Base-by-base conservation (phyloP, 768 basidiomycete species). In the Hortiboletus flavorubellus region DNA sequence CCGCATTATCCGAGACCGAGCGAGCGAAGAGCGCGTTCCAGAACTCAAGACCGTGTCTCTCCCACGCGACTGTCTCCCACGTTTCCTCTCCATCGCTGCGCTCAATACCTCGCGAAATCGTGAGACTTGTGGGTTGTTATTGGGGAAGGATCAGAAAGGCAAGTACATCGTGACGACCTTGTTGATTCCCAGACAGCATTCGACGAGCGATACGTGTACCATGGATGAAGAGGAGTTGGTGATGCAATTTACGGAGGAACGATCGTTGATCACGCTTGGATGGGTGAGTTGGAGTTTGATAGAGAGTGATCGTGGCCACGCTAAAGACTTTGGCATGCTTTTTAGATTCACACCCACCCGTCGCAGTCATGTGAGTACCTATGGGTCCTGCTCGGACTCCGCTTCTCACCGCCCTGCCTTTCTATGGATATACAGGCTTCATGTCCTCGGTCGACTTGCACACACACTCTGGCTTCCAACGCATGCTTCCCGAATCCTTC, bases 371-470 rank as follows among this genome's bases (percentile, higher is more conserved):
- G 92, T 86, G 59, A 55, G 84, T 76, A 8, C 33, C 34, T 21
- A 38, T 33, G 30, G 14, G 39, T 29, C 56, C 37, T 41, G 9
- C 11, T 37, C 18, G 29, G 39, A 26, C 3, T 45, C 16, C n/a
- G 4, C 35, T 48, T 53, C 49, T 55, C 39, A 60, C 12, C 14
- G 1, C n/a, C 23, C 12, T 23, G 23, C 14, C 16, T 12, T n/a
- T 21, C 38, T 44, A 23, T 29, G 38, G n/a, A 37, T 23, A 8
- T n/a, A 40, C 54, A 87, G 85, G 85, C 70, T 97, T 97, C 75
- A 93, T 96, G 89, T 94, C 93, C 7, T 95, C 93, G 8, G 86
- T 95, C 16, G 93, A 96, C 68, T 71, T 97, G 21, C 93, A 97
- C 63, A 95, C 93, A 3, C 93, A 95, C 69, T 85, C 89, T 1